phyloP scores from a whole-genome alignment of 257 asterid genomes.

The Przewalskia tangutica region DNA sequence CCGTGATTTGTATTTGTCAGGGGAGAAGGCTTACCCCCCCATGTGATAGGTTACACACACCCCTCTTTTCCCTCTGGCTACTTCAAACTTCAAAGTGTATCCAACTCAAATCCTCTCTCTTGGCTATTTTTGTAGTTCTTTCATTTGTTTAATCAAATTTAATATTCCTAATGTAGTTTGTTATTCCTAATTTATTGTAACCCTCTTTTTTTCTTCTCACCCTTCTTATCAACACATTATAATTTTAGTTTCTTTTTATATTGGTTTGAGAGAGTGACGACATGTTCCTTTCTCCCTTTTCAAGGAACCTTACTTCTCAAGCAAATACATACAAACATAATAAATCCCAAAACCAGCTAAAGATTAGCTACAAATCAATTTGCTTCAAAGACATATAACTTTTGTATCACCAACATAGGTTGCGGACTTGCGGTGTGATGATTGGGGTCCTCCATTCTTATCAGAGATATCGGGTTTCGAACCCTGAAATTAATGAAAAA shows the following conservation, averaged over 20 bases:
- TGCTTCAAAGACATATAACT: not conserved
- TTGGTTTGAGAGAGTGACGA: slow-evolving; percentile 26
- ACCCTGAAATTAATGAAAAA: too few relatives aligned
- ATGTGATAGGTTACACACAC: slow-evolving; percentile 43
- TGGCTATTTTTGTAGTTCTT: not conserved
- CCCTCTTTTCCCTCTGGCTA: slow-evolving; percentile 34
- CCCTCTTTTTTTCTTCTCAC: not conserved
- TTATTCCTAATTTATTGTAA: not conserved
- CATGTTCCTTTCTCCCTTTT: slow-evolving; percentile 63
- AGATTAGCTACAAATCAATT: not conserved
- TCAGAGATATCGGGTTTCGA: too few relatives aligned
- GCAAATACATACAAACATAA: slow-evolving; percentile 18
- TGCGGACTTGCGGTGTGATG: too few relatives aligned
- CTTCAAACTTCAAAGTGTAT: slow-evolving; percentile 63
- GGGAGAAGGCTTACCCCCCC: slow-evolving; percentile 24
- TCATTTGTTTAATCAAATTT: not conserved
- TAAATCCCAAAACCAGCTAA: not conserved
- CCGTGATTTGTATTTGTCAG: slow-evolving; percentile 40
- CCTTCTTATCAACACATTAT: not conserved
- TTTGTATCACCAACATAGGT: not conserved
- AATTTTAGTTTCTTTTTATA: slow-evolving; percentile 15
- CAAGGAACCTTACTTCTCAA: slow-evolving; percentile 40
- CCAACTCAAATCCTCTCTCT: slow-evolving; percentile 36
- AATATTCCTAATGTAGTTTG: not conserved
- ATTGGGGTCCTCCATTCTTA: too few relatives aligned